Percentiles rank a stretch among this genome's conserved stretches.
phyloP scores from a whole-genome alignment of 1,284 basidiomycete species.

The Trametes polyzona region DNA sequence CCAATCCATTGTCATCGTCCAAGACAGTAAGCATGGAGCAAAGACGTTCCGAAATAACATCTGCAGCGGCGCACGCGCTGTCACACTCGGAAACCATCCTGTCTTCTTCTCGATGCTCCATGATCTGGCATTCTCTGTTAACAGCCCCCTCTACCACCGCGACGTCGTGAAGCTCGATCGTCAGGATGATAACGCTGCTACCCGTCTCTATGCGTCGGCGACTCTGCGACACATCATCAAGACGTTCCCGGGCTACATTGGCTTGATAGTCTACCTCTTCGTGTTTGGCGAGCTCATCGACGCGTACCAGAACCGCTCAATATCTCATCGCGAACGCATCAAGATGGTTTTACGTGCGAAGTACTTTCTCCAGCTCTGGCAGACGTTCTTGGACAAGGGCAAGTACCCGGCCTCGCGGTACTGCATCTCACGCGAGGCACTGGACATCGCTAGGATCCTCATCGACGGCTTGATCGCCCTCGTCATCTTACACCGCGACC shows the following conservation, averaged over 20 bases:
- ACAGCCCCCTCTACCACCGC: conserved; percentile 34
- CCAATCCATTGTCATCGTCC: conserved; percentile 27
- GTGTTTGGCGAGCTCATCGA: conserved; percentile 32
- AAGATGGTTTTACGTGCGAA: conserved; percentile 37
- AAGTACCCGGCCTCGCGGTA: conserved; percentile 29
- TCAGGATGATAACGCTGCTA: conserved; percentile 47
- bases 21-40: conserved; percentile 38
- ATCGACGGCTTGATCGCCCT: conserved; percentile 38
- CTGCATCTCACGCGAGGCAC: conserved; percentile 39
- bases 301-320: conserved; percentile 29
- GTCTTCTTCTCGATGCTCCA: conserved; percentile 2
- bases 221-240: conserved; percentile 17
- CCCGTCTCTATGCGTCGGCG: conserved; percentile 29
- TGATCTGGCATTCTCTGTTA: not conserved
- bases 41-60: conserved; percentile 39
- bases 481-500: conserved; percentile 40
- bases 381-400: conserved; percentile 27
- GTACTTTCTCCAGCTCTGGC: conserved; percentile 43
- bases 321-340: conserved; percentile 33
- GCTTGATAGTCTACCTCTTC: conserved; percentile 28
- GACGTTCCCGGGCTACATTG: conserved; percentile 16
- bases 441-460: conserved; percentile 36
- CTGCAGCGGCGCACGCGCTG: conserved; percentile 30
- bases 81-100: conserved; percentile 29
- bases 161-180: conserved; percentile 43